Evolutionary conservation across 306 rosid genomes (phyloP), one percentile per base, ranked within the genome.

Genomic region (Canavalia gladiata): DNA sequence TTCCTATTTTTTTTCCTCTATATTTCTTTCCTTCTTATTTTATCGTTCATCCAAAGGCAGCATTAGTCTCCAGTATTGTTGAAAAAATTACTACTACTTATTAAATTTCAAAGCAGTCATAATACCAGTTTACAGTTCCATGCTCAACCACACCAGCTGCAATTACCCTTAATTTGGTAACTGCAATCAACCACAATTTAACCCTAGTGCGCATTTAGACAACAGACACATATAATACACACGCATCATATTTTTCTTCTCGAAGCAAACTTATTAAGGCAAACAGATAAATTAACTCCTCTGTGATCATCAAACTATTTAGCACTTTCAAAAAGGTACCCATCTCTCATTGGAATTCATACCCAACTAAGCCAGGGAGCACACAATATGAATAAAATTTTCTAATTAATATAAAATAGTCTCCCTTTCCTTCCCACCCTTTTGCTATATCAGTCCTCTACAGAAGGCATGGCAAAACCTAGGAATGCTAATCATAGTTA

Each of bases 401-500:
- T 64, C 13, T 62, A 31, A 50, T 30, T 29, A 51, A 30, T 31
- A 81, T 52, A 34, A 74, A 45, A 42, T 66, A 42, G 47, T 68
- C 58, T 73, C 29, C 28, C 35, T 43, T 11, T 51, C 56, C 8
- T 34, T 43, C 71, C 72, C 55, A 52, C 8, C 43, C 8, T 68
- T 81, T 55, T 35, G 30, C 52, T 43, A 57, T 28, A 55, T 29
- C 8, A 43, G 33, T 30, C 57, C 41, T 46, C 43, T 54, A 9
- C 65, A 72, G 9, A 75, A 12, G 60, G 30, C 58, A 64, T 6
- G 2, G 7, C 63, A 54, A 28, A 67, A 37, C 55, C 52, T 72
- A 30, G 45, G 30, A 81, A 77, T 47, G 54, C 55, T 45, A 79
- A 33, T 2, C 47, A 63, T 45, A 75, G 49, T 54, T 10, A 60